Base-by-base conservation (phyloP, 805 yeast genomes). In the Suhomyces xylopsoci region DNA sequence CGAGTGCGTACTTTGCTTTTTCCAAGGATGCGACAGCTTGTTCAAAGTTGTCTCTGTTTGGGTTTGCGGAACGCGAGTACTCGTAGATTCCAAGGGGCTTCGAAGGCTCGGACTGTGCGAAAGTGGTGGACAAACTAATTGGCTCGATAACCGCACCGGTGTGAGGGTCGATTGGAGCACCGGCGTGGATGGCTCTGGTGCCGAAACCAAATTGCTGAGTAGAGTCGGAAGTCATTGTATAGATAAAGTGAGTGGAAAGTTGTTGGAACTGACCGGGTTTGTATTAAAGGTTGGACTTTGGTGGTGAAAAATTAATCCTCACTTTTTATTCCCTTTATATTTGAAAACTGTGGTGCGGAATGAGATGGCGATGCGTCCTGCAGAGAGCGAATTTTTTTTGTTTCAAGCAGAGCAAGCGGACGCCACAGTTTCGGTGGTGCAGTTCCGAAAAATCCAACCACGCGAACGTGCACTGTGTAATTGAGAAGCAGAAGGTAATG, bases 81-180 rank as follows among this genome's bases (percentile, higher is more conserved):
- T 90, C 96, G 73, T 83, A 90, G 45, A 70, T 78, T 47, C 96
- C 96, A 45, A 90, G 66, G 53, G 96, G 96, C 61, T 80, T 73
- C 48, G 90, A 82, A 51, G 96, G 96, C 56, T 84, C 82, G 49
- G 80, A 69, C 71, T 89, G 96, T 49, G 90, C 92, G 74, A 85
- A 89, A 40, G 96, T 89, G 56, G 96, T 89, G 48, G 92, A 85
- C 57, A 89, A 77, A 40, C 94, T 87, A 60, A 89, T 85, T 55
- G 96, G 87, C 55, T 87, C 87, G 58, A 89, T 89, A 55, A 89
- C 96, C 25, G 96, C 94, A 55, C 96, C 96, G 53, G 94, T 89
- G 57, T 69, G 67, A 45, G 85, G 81, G 63, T 86, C 90, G 57
- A 83, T 83, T 42, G 77, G 79, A 15, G 91, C 80, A 58, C 96